Base-by-base conservation (phyloP, 495 filamentous ascomycete genomes). In the Talaromyces adpressus region DNA sequence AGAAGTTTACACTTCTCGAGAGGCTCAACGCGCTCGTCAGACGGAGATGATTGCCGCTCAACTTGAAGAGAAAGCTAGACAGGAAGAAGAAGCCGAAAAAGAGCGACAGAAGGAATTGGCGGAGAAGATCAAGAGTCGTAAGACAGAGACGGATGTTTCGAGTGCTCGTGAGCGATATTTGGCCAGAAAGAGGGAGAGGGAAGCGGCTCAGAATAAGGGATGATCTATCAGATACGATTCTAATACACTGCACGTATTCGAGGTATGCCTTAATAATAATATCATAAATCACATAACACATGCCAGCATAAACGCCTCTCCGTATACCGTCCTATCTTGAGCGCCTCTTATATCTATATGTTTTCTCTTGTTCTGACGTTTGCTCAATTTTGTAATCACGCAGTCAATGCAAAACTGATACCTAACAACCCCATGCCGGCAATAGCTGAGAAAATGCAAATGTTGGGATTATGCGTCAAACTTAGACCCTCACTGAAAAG, bases 381-480 rank as follows among this genome's bases (percentile, higher is more conserved):
- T 58, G 14, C 27, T 18, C 62, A 41, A 23, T 25, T 49, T n/a
- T 27, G 25, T 3, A 0, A 14, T 71, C 53, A 79, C 36, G 88
- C 85, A 8, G 89, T 93, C 68, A 98, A 79, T 14, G 92, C 95
- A 76, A 87, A 91, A 73, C 91, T 96, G 22, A 92, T 60, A 0
- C 93, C 95, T 79, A 98, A 79, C 57, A 98, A 73, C 0, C 84
- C 87, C 92, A 98, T 98, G 6, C 94, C 94, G 22, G 88, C 74
- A 72, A 98, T 92, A 12, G 89, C 93, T 78, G 90, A 95, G 4
- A 84, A 81, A 65, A 95, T 92, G 68, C 90, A 91, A 71, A 97
- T 73, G 54, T 84, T 84, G 61, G 87, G 82, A 64, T 87, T 87
- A 75, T 98, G 94, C 51, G 89, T 91, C 67, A 96, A 70, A 30